A percentile compares a stretch with the other conserved stretches of the same genome.
Conservation (phyloP, 1,139 yeast genomes). For the Yamadazyma trypodendri region DNA sequence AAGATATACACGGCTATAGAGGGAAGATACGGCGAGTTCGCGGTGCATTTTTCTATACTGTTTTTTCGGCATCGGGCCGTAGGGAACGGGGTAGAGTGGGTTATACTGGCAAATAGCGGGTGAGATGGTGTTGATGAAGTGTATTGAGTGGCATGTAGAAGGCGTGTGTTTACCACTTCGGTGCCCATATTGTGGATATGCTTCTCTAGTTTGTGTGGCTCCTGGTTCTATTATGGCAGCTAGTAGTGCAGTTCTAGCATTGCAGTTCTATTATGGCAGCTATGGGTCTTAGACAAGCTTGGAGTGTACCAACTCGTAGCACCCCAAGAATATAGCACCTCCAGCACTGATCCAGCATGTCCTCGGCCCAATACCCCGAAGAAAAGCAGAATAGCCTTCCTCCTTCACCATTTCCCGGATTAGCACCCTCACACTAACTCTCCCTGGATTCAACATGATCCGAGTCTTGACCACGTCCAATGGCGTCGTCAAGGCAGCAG, state of each 20-base stretch:
- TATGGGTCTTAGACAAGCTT: too few relatives aligned
- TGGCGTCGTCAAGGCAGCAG: slow-evolving; percentile 94
- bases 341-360: slow-evolving; percentile 98
- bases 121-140: too few relatives aligned
- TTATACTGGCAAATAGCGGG: too few relatives aligned
- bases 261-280: too few relatives aligned
- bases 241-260: too few relatives aligned
- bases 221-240: too few relatives aligned
- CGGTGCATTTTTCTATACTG: background rate
- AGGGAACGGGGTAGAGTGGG: too few relatives aligned
- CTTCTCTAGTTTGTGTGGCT: too few relatives aligned
- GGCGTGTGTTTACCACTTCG: too few relatives aligned
- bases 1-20: too few relatives aligned
- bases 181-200: background rate
- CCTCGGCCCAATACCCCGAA: slow-evolving; percentile 88
- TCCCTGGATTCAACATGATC: slow-evolving; percentile 68
- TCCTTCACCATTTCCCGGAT: slow-evolving; percentile 51
- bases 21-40: too few relatives aligned
- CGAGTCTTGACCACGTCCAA: slow-evolving; percentile 90
- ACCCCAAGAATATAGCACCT: slow-evolving; percentile 94
- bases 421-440: slow-evolving; percentile 47
- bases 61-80: background rate
- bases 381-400: slow-evolving; percentile 70
- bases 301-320: slow-evolving; percentile 70
- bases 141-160: slow-evolving; percentile 5